These are phyloP conservation scores for Brasilioporus rufonigricans DNA, from an alignment of 768 basidiomycete genomes.

Conservation along the genomic window DNA sequence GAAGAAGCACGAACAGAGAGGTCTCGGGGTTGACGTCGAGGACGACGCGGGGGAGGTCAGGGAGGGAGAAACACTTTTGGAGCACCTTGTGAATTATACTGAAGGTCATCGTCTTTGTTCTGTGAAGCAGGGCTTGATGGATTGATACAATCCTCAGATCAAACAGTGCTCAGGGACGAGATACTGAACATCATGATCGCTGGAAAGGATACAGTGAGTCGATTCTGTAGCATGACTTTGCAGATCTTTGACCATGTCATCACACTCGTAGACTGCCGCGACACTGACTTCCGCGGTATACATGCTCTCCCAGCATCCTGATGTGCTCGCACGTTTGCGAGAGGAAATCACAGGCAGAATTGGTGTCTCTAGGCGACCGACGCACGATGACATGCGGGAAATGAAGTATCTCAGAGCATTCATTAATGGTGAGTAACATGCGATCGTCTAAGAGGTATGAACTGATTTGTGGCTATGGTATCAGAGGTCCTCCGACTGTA, in stretches of 20 bases:
- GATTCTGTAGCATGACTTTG: background rate
- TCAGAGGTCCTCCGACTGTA: slow-evolving; percentile 34
- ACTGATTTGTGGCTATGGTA: background rate
- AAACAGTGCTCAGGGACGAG: slow-evolving; percentile 24
- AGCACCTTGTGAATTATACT: slow-evolving; percentile 53
- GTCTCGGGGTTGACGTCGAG: slow-evolving; percentile 3
- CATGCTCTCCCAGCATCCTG: slow-evolving; percentile 51
- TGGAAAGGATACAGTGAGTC: slow-evolving; percentile 42
- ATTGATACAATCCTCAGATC: slow-evolving; percentile 14
- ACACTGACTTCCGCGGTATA: slow-evolving; percentile 39
- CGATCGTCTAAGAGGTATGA: background rate
- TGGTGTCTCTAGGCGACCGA: slow-evolving; percentile 47
- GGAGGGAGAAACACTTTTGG: slow-evolving; percentile 47
- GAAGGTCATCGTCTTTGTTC: slow-evolving; percentile 36
- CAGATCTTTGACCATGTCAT: background rate
- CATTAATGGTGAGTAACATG: slow-evolving; percentile 48
- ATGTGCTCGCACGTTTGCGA: slow-evolving; percentile 45
- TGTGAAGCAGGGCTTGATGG: background rate
- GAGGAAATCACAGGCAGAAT: slow-evolving; percentile 55
- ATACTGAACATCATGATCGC: slow-evolving; percentile 30
- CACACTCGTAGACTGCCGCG: slow-evolving; percentile 26
- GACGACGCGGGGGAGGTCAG: slow-evolving; percentile 25
- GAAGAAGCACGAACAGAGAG: slow-evolving; percentile 29
- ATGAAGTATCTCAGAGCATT: slow-evolving; percentile 67
- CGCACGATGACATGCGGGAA: slow-evolving; percentile 54